These are phyloP conservation scores for Tetrastigma voinierianum DNA, from an alignment of 164 flowering plant species.

Conservation along the genomic window DNA sequence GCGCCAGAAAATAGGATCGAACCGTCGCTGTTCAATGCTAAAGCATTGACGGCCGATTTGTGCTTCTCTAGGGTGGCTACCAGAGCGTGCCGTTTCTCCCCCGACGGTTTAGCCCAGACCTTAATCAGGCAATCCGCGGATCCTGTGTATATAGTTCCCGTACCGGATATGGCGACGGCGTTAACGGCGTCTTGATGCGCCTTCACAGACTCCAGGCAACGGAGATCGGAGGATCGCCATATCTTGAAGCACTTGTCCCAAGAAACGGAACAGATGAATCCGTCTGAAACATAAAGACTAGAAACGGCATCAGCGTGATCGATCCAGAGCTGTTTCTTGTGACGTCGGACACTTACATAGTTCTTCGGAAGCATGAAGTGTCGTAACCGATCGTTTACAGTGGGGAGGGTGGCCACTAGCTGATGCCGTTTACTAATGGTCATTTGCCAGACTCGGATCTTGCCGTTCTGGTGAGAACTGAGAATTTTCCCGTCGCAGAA, in stretches of 20 bases:
- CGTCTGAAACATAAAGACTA: constrained; percentile 40
- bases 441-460: constrained; percentile 67
- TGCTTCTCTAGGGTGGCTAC: constrained; percentile 80
- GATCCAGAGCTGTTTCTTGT: constrained; percentile 70
- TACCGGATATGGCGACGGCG: constrained; percentile 56
- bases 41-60: constrained; percentile 79
- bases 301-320: constrained; percentile 86
- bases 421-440: constrained; percentile 34
- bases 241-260: constrained; percentile 77
- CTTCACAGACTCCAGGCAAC: constrained; percentile 60
- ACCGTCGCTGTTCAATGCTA: constrained; percentile 56
- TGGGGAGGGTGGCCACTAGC: constrained; percentile 60
- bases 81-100: constrained; percentile 36
- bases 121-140: constrained; percentile 66
- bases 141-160: constrained; percentile 76
- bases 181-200: constrained; percentile 88
- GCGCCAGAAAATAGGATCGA: constrained; percentile 79
- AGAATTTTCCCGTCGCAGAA: constrained; percentile 50
- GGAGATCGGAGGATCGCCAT: constrained; percentile 54
- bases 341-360: constrained; percentile 70
- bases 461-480: constrained; percentile 79
- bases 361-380: constrained; percentile 54
- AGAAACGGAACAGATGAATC: constrained; percentile 65
- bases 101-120: constrained; percentile 53
- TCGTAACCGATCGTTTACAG: constrained; percentile 55